These are phyloP conservation scores for Gilbertella persicaria DNA, from an alignment of 371 early-diverging fungal species.

Conservation along the genomic window DNA sequence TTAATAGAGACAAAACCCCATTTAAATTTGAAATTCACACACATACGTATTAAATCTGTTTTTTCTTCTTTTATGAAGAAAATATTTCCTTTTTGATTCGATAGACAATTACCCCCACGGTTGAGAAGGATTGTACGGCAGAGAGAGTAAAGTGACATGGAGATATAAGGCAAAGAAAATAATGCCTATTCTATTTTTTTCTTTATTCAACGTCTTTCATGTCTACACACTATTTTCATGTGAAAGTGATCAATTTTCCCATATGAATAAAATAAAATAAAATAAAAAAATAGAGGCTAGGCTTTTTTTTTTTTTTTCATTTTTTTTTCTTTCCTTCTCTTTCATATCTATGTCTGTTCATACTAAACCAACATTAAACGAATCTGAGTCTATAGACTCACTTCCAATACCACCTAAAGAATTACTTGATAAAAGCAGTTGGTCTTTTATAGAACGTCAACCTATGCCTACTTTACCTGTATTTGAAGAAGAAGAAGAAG, in stretches of 20 bases:
- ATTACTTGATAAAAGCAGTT: neutral
- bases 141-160: conserved; percentile 24
- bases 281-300: too few species aligned
- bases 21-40: neutral
- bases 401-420: neutral
- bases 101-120: conserved; percentile 12
- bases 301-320: neutral
- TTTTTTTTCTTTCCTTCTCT: neutral
- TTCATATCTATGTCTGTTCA: neutral
- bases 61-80: neutral
- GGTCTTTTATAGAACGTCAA: neutral
- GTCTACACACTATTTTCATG: too few species aligned
- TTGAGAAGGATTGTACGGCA: conserved; percentile 30
- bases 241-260: too few species aligned
- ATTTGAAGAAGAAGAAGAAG: neutral
- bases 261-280: too few species aligned
- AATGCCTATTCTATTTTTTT: conserved; percentile 1
- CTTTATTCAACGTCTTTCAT: neutral
- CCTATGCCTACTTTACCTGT: neutral
- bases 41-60: too few species aligned
- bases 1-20: neutral
- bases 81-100: conserved; percentile 25
- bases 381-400: neutral
- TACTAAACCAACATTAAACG: neutral
- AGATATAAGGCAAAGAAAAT: too few species aligned